Evolutionary conservation across 768 basidiomycete genomes (phyloP), one percentile per base, ranked within the genome.

Genomic region (Podaxis sp.): DNA sequence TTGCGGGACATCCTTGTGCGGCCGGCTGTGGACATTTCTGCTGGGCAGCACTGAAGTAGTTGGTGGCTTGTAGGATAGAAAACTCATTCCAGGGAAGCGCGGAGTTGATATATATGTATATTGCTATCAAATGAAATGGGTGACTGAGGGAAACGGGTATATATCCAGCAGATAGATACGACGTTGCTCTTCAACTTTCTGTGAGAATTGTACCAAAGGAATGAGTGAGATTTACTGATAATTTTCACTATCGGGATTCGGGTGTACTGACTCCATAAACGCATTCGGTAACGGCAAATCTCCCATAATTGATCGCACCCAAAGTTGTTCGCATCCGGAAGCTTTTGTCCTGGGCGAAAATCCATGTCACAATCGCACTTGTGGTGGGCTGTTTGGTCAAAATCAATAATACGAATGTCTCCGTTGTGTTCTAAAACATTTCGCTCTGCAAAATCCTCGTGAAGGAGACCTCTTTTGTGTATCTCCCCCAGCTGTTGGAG

Each of bases 1-100:
- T 84, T 38, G 70, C 75, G 12, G 90, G 87, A 2, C 87, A 89
- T 70, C 81, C 79, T 0, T 93, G 92, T 73, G 89, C 90, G 13
- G 83, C 90, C 47, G 92, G 91, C 3, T 94, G 91, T 73, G 91
- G 92, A 0, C 92, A 94, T 74, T 82, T 81, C 66, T 94, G 91
- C 66, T 93, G 90, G 90, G 83, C 82, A 15, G 77, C 79, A 36
- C 40, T 47, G 43, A 61, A 61, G 29, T 24, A 55, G 11, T 27
- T n/a, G 29, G 8, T 33, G 8, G 8, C 2, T 33, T 33, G 2
- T 9, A 33, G 29, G 29, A 33, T 33, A 33, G 29, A 33, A 19
- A 7, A 46, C 13, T 41, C 12, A 41, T 41, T 41, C 2, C 17
- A 7, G 43, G n/a, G 43, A 17, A 46, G 7, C 17, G 43, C 29